Conservation (phyloP, 148 eudicot species). For the Spergularia bocconei region DNA sequence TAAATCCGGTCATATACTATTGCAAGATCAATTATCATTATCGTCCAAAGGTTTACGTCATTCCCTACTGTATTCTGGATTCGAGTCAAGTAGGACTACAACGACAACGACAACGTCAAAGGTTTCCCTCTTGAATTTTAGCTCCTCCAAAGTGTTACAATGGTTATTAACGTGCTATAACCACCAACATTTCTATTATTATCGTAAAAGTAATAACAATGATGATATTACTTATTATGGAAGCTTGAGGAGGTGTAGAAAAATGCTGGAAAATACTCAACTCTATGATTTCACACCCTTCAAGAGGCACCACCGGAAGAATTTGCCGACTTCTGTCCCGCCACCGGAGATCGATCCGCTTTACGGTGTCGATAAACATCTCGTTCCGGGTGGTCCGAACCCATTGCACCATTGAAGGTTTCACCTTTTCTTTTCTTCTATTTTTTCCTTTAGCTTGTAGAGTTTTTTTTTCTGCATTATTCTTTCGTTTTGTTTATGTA, state of each 20-base stretch:
- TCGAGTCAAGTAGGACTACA: background rate
- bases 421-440: background rate
- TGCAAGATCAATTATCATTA: too few relatives aligned
- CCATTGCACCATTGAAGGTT: conserved; percentile 70
- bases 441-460: background rate
- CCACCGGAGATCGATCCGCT: conserved; percentile 53
- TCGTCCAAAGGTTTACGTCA: too few relatives aligned
- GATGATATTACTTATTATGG: background rate
- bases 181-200: background rate
- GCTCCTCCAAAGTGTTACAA: background rate
- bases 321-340: conserved; percentile 13
- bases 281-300: conserved; percentile 76
- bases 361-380: conserved; percentile 58
- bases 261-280: conserved; percentile 20
- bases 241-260: conserved; percentile 14
- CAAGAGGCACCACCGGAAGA: conserved; percentile 33
- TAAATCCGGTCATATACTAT: background rate
- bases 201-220: background rate
- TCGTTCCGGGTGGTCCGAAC: conserved; percentile 76
- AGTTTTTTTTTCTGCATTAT: too few relatives aligned
- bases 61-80: background rate
- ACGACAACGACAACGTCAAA: background rate
- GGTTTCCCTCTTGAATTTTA: background rate
- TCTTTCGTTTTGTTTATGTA: background rate
- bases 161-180: conserved; percentile 1